Evolutionary conservation across 225 moss, liverwort and hornwort genomes (phyloP), one percentile per base, ranked within the genome.

Genomic region (Physcomitrium patens): DNA sequence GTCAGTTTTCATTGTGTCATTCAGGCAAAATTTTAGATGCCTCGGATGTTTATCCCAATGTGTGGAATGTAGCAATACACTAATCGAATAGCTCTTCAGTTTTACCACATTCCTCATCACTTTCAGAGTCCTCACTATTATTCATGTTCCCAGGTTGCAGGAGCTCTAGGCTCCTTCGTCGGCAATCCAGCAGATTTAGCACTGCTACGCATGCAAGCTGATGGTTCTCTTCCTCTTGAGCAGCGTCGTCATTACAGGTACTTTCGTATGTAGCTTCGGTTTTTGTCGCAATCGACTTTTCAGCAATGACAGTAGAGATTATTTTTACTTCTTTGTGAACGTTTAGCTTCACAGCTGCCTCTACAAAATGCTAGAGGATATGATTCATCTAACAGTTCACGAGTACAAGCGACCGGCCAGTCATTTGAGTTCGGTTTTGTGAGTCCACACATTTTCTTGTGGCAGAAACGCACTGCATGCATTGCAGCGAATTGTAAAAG

Each of bases 161-260:
- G 87, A 54, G 84, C 81, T 68, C 54, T 87, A 10, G 84, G 87
- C 43, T 81, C 87, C 20, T 78, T 84, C 13, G 57, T 84, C 11
- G 87, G 87, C 49, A 81, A 84, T 60, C 87, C 87, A 71, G 83
- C 87, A 65, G 87, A 87, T 79, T 81, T 87, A 57, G 77, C 84
- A 41, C 79, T 87, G 63, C 73, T 87, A 19, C 78, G 84, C 46
- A 87, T 87, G 87, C 87, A 87, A 77, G 87, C 87, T 52, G 87
- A 87, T 84, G 84, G 81, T 45, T 78, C 76, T 48, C 78, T 87
- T 61, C 84, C 81, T 37, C 42, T 50, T 26, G 53, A 72, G 42
- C 84, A 87, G 67, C 78, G 84, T 47, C 75, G 84, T 58, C 77
- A 83, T 76, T 87, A 87, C n/a, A 83, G 70, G 83, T 86, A 77